Percentiles rank a stretch among this genome's conserved stretches.
These are phyloP conservation scores for Thuidium tamariscinum DNA, from an alignment of 225 moss, liverwort and hornwort genomes.

Conservation along the genomic window DNA sequence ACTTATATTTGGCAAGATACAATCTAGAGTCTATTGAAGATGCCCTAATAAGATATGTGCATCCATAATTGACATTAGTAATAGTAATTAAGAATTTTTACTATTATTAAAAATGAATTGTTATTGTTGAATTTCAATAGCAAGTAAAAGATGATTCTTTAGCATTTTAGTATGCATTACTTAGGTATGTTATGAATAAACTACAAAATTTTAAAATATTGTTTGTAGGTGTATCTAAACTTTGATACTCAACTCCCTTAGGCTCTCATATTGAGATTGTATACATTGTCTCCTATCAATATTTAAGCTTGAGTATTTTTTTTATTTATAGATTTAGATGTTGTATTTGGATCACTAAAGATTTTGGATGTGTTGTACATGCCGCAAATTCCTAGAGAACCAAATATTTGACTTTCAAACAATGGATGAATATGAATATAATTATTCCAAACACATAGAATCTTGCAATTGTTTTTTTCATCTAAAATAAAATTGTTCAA, in stretches of 20 bases:
- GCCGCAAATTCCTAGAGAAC: not conserved
- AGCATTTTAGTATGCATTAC: not conserved
- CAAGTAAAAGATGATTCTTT: not conserved
- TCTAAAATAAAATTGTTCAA: too few relatives aligned
- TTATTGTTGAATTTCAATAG: not conserved
- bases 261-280: not conserved
- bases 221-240: not conserved
- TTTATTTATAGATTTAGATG: accelerated
- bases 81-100: accelerated
- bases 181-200: not conserved
- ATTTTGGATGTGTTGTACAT: too few relatives aligned
- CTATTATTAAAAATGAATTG: not conserved
- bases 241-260: accelerated
- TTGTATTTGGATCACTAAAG: not conserved
- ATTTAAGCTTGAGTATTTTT: not conserved
- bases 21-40: not conserved
- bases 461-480: not conserved
- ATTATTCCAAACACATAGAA: accelerated
- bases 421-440: not conserved
- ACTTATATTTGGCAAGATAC: accelerated
- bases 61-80: not conserved
- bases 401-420: not conserved
- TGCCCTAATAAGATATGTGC: not conserved
- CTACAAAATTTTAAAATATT: not conserved
- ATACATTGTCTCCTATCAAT: not conserved